Evolutionary conservation across 208 protist genomes (phyloP).

Genomic region (Acanthamoeba royreba): DNA sequence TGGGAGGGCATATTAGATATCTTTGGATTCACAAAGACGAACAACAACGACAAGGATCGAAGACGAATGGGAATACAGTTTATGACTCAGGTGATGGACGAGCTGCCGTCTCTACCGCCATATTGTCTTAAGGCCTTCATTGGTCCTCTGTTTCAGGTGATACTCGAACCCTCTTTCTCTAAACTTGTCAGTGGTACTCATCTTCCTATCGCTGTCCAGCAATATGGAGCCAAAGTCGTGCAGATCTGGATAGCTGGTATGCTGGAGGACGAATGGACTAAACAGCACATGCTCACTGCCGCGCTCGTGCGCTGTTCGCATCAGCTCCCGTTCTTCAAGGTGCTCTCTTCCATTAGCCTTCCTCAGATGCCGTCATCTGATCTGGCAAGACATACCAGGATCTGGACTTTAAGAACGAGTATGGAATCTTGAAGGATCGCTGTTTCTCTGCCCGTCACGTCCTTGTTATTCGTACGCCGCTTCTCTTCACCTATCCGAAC

Average conservation of each 20-base stretch:
- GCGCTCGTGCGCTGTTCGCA: not conserved
- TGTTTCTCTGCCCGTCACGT: not conserved
- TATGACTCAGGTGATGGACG: not conserved
- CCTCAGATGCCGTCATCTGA: not conserved
- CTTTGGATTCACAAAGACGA: not conserved
- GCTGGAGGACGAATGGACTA: not conserved
- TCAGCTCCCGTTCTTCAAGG: not conserved
- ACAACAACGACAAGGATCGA: not conserved
- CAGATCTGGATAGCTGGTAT: not conserved
- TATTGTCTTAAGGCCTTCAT: not conserved
- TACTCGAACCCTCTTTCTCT: not conserved
- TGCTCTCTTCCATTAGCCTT: not conserved
- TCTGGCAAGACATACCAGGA: not conserved
- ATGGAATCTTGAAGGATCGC: not conserved
- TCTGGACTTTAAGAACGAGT: not conserved
- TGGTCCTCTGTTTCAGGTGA: not conserved
- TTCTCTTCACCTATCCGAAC: not conserved
- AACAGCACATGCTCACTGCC: not conserved
- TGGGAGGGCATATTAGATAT: not conserved
- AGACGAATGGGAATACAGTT: not conserved
- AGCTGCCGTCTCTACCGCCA: not conserved
- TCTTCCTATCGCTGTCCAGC: not conserved
- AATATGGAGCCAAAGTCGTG: not conserved
- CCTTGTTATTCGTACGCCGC: not conserved
- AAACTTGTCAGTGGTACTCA: not conserved